Conservation (phyloP, 2,329 filamentous ascomycete species). For the Falciphora oryzae region DNA sequence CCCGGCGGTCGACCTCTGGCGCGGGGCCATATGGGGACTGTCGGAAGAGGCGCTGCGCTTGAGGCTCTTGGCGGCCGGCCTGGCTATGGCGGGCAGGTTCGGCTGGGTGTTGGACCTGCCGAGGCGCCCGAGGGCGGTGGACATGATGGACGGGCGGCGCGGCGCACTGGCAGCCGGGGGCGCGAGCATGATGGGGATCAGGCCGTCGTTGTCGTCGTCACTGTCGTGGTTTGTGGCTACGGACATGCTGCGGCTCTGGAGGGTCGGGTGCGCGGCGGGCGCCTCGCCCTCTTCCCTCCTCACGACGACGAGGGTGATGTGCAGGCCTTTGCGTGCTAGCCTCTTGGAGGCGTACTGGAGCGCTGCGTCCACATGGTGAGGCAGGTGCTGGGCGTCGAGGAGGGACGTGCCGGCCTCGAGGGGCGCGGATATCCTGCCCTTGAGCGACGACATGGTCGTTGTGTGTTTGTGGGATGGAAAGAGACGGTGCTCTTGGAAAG, state of each 20-base stretch:
- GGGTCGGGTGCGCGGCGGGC: not conserved
- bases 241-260: slow-evolving; percentile 13
- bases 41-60: slow-evolving; percentile 12
- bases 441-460: slow-evolving; percentile 40
- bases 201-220: slow-evolving; percentile 25
- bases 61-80: slow-evolving; percentile 5
- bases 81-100: slow-evolving; percentile 22
- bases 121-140: slow-evolving; percentile 28
- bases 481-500: not conserved
- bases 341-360: slow-evolving; percentile 53
- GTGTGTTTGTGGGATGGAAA: not conserved
- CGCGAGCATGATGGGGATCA: slow-evolving; percentile 15
- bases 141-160: slow-evolving; percentile 18
- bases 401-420: slow-evolving; percentile 57
- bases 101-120: slow-evolving; percentile 32
- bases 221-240: not conserved
- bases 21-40: not conserved
- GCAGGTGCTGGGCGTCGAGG: slow-evolving; percentile 52
- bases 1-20: slow-evolving; percentile 15
- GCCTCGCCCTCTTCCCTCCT: slow-evolving; percentile 36
- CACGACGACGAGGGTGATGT: slow-evolving; percentile 53
- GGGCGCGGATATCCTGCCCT: slow-evolving; percentile 54
- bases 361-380: slow-evolving; percentile 45
- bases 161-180: slow-evolving; percentile 20
- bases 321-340: slow-evolving; percentile 48